Percentiles rank a stretch among this genome's conserved stretches.
Conservation (phyloP, 2,329 filamentous ascomycete species). For the Colletotrichum sp. region DNA sequence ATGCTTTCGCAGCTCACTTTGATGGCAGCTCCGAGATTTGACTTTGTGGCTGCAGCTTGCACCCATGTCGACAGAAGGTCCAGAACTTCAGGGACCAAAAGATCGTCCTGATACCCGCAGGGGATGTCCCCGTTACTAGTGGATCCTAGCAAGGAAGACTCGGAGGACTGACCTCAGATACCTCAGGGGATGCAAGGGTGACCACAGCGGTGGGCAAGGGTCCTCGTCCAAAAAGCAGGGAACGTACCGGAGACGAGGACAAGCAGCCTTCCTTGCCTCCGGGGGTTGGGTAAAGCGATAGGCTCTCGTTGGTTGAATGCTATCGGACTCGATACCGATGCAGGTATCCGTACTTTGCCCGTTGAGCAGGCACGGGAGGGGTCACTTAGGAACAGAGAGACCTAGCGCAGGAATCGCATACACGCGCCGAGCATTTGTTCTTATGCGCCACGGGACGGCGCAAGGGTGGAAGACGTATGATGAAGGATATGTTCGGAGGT, state of each 20-base stretch:
- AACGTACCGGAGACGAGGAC: background rate
- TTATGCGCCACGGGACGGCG: background rate
- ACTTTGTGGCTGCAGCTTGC: conserved; percentile 10
- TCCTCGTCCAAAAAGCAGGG: background rate
- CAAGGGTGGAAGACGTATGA: background rate
- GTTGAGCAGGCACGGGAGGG: background rate
- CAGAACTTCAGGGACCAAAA: conserved; percentile 19
- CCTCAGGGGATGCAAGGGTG: background rate
- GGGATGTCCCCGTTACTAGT: background rate
- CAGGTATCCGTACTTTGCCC: background rate
- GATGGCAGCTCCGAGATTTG: background rate
- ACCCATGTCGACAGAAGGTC: conserved; percentile 1
- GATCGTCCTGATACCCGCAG: conserved; percentile 2
- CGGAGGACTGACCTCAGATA: background rate
- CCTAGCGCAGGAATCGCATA: background rate
- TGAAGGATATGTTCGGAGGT: background rate
- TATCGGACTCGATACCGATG: background rate
- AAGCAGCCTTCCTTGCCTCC: background rate
- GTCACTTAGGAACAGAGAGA: background rate
- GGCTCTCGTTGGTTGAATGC: background rate
- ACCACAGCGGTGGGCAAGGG: background rate
- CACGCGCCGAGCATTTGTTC: background rate
- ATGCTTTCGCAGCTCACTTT: background rate
- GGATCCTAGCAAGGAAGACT: background rate
- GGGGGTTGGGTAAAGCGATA: background rate